Evolutionary conservation across 345 rosid species (phyloP).

Genomic region (Zanthoxylum bungeanum): DNA sequence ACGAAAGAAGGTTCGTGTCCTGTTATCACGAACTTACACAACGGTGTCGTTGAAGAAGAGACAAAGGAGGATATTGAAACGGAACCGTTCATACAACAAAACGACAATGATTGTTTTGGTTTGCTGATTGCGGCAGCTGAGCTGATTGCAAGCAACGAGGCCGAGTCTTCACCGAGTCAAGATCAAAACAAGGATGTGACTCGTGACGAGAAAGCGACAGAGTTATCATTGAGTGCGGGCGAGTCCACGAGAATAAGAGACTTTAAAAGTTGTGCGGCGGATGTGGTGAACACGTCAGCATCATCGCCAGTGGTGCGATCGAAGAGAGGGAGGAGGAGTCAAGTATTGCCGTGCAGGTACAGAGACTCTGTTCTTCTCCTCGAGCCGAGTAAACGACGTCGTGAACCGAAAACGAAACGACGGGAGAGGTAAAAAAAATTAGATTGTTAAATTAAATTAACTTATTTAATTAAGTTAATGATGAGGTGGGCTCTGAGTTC

Average conservation of each 20-base stretch:
- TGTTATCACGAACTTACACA: slow-evolving; percentile 17
- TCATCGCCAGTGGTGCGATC: slow-evolving; percentile 32
- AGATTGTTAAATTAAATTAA: no score
- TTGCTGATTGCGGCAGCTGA: slow-evolving; percentile 43
- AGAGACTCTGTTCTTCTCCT: slow-evolving; percentile 36
- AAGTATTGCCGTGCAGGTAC: slow-evolving; percentile 39
- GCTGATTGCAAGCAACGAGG: slow-evolving; percentile 17
- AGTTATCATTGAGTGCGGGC: neutral
- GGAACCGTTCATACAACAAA: slow-evolving; percentile 2
- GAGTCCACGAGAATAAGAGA: neutral
- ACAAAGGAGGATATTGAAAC: slow-evolving; percentile 7
- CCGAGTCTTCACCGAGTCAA: neutral
- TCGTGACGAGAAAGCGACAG: no score
- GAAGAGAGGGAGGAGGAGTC: slow-evolving; percentile 44
- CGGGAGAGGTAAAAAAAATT: slow-evolving; percentile 8
- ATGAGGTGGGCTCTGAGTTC: no score
- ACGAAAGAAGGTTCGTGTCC: slow-evolving; percentile 17
- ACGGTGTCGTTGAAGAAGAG: slow-evolving; percentile 8
- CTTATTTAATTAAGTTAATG: no score
- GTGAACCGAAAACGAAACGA: slow-evolving; percentile 16
- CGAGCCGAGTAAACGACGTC: slow-evolving; percentile 29
- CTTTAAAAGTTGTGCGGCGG: neutral
- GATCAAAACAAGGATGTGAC: no score
- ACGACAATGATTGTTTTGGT: slow-evolving; percentile 23
- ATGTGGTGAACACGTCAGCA: slow-evolving; percentile 6